These are phyloP conservation scores for Bolboschoenoplectus hybrid DNA, from an alignment of 202 grass and related monocot species.

Conservation along the genomic window DNA sequence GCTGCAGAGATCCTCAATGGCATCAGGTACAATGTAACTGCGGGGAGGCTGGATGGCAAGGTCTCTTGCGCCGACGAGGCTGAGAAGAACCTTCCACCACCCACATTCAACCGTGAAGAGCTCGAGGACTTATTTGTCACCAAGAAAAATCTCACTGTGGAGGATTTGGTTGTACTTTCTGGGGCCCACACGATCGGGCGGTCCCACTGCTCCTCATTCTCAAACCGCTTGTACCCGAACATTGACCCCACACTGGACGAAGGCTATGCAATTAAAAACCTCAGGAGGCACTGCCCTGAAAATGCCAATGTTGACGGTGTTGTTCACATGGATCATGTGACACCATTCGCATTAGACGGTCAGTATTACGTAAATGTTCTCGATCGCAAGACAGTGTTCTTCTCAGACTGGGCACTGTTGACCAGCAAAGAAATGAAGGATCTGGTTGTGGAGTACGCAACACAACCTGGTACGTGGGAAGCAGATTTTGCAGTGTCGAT, in stretches of 20 bases:
- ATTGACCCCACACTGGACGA: slow-evolving; percentile 29
- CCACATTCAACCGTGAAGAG: not conserved
- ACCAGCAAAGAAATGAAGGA: not conserved
- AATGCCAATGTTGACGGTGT: not conserved
- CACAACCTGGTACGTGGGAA: slow-evolving; percentile 35
- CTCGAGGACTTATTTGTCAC: slow-evolving; percentile 37
- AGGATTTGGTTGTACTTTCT: slow-evolving; percentile 58
- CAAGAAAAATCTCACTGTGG: slow-evolving; percentile 36
- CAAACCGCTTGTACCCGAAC: not conserved
- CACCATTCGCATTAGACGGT: slow-evolving; percentile 28
- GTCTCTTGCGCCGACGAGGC: slow-evolving; percentile 30
- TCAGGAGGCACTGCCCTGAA: not conserved
- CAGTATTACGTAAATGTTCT: slow-evolving; percentile 48
- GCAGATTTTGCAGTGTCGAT: slow-evolving; percentile 41
- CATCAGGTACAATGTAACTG: slow-evolving; percentile 38
- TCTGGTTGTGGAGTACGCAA: slow-evolving; percentile 35
- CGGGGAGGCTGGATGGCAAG: slow-evolving; percentile 48
- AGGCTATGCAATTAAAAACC: not conserved
- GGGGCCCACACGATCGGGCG: slow-evolving; percentile 24
- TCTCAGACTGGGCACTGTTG: slow-evolving; percentile 44
- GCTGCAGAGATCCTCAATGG: slow-evolving; percentile 46
- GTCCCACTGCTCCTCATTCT: slow-evolving; percentile 31
- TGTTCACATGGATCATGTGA: slow-evolving; percentile 15
- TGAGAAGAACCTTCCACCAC: slow-evolving; percentile 36
- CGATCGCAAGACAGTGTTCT: slow-evolving; percentile 33